Base-by-base conservation (phyloP, 2,329 filamentous ascomycete genomes). In the Sordariomycetes sp. region DNA sequence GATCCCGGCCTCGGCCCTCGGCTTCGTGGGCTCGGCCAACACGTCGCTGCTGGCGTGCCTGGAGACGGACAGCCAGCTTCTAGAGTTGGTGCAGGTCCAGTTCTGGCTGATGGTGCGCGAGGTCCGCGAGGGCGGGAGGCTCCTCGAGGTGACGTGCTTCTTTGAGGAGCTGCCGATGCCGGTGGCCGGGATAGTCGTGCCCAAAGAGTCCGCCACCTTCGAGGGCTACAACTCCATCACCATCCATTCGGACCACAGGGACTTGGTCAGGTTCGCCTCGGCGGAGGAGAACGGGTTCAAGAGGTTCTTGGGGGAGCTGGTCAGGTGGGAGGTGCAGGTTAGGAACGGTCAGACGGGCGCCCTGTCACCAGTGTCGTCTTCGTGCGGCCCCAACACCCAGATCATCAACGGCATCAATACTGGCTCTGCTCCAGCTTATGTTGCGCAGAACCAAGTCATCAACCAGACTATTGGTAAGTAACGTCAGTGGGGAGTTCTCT, bases 191-290 rank as follows among this genome's bases (percentile, higher is more conserved):
- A 48, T n/a, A 12, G 63, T 70, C 6, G 65, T 71, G 3, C 61
- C 66, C 2, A 69, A 65, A 53, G 60, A 66, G 2, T 72, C 68
- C 1, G 69, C 69, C 1, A 67, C 61, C 5, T 32, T 72, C 10
- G 65, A 65, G 24, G 67, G 66, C 11, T 68, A 68, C 54, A 63
- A 58, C 25, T 24, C 63, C 1, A 58, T 67, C 20, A 64, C 50
- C 20, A 69, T 73, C 46, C 66, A 67, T 32, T 64, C 64, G 28
- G 61, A 73, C 57, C 70, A 72, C 50, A 62, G 60, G 1, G 61
- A 67, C 32, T 72, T 72, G 70, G 65, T 67, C 40, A 70, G 61
- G 60, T 72, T 72, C 59, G 20, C 7, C 3, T 66, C 67, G 0
- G 53, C 20, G 1, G 64, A 67, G 1, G 65, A 71, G 1, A 66